A percentile compares a stretch with the other conserved stretches of the same genome.
phyloP scores from a whole-genome alignment of 441 rosid genomes.

The Iberis amara region DNA sequence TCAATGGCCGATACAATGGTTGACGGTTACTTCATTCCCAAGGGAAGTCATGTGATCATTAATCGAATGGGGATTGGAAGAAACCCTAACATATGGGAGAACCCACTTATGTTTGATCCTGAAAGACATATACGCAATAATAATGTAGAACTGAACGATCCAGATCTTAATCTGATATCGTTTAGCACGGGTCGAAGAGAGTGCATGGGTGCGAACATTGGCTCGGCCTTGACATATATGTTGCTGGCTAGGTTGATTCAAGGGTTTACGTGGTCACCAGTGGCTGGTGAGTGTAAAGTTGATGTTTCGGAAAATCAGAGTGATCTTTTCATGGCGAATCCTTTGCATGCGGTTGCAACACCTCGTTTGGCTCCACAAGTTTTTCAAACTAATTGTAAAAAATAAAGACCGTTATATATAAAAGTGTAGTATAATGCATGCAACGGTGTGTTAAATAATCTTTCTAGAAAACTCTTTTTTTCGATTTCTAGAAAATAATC shows the following conservation, averaged over 20 bases:
- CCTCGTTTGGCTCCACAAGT: slow-evolving; percentile 32
- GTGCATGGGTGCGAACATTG: slow-evolving; percentile 36
- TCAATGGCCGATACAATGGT: slow-evolving; percentile 17
- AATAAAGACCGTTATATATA: no score
- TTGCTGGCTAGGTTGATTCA: slow-evolving; percentile 46
- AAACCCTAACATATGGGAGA: slow-evolving; percentile 34
- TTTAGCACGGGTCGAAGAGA: slow-evolving; percentile 42
- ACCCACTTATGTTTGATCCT: slow-evolving; percentile 30
- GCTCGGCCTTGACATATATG: slow-evolving; percentile 40
- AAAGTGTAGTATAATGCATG: no score
- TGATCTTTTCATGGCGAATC: slow-evolving; percentile 25
- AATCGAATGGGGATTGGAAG: slow-evolving; percentile 30
- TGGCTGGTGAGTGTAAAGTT: neutral
- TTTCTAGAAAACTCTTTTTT: no score
- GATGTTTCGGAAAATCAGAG: slow-evolving; percentile 22
- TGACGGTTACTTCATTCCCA: slow-evolving; percentile 18
- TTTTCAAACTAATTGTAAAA: neutral
- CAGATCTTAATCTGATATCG: slow-evolving; percentile 34
- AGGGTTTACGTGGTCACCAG: slow-evolving; percentile 37
- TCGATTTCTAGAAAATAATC: no score
- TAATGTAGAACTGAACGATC: slow-evolving; percentile 19
- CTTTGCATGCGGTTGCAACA: slow-evolving; percentile 31
- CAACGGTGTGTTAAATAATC: no score
- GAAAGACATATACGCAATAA: slow-evolving; percentile 28
- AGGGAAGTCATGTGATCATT: slow-evolving; percentile 33